Evolutionary conservation across 2,329 filamentous ascomycete species (phyloP).

Genomic region (Fusarium illudens): DNA sequence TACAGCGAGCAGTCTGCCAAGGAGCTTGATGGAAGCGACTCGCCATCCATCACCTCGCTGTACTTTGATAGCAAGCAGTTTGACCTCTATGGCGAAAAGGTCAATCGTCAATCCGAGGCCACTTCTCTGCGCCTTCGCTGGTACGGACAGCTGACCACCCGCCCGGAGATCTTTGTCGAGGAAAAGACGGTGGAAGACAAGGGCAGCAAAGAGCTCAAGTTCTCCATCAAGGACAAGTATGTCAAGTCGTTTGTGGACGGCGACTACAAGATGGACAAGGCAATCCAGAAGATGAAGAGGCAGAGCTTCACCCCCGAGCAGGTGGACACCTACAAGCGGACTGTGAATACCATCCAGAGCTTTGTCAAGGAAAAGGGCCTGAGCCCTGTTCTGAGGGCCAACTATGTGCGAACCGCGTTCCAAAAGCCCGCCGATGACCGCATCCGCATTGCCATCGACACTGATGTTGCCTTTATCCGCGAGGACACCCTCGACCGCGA

Average conservation of each 20-base stretch:
- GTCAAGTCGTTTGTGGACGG: conserved; percentile 86
- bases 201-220: conserved; percentile 81
- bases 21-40: conserved; percentile 79
- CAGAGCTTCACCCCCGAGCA: conserved; percentile 73
- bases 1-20: conserved; percentile 91
- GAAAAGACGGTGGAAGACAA: conserved; percentile 86
- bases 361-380: conserved; percentile 82
- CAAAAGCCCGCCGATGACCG: conserved; percentile 93
- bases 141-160: conserved; percentile 84
- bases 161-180: conserved; percentile 84
- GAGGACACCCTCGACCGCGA: conserved; percentile 79
- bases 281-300: conserved; percentile 84
- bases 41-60: conserved; percentile 92
- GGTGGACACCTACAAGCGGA: conserved; percentile 73
- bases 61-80: conserved; percentile 95
- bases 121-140: conserved; percentile 87
- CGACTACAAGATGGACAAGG: conserved; percentile 92
- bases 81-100: conserved; percentile 85
- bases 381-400: conserved; percentile 86
- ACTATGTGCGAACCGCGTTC: conserved; percentile 94
- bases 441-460: conserved; percentile 92
- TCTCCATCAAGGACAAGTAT: conserved; percentile 94
- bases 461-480: conserved; percentile 86
- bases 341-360: conserved; percentile 78
- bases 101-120: conserved; percentile 77